Evolutionary conservation across 805 yeast genomes (phyloP), one percentile per base, ranked within the genome.

Genomic region (Blastobotrys terrestris): DNA sequence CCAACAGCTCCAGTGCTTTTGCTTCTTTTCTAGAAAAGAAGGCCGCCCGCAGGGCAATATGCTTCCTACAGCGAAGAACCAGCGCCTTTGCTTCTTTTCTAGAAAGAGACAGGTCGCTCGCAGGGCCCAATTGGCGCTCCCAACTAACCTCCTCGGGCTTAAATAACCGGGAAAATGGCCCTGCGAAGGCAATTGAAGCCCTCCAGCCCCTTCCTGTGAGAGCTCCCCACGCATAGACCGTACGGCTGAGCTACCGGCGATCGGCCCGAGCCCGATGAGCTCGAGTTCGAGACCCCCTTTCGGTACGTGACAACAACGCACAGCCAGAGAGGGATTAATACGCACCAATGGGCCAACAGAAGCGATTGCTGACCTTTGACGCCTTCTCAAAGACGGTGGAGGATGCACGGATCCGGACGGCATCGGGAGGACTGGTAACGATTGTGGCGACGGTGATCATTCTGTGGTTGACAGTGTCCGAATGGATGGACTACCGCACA

Each of bases 331-430:
- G n/a, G n/a, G n/a, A n/a, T n/a, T n/a, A n/a, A n/a, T 13, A 39
- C n/a, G 19, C 5, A 20, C 15, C n/a, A n/a, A 45, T 7, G 31
- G 55, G 55, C 57, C 52, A 55, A 6, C 55, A 55, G 16, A 60
- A 48, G 13, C 60, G 63, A 55, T 68, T 83, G 58, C 65, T 87
- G 48, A 80, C 84, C 44, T 72, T 87, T 54, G 98, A 91, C 69
- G 95, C 92, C n/a, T 91, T 92, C 66, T 79, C 95, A 26, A 92
- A 91, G 70, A 87, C 97, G 3, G 91, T 88, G 39, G 98, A 92
- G 64, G 99, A 94, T 67, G 95, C 95, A 6, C 79, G 87, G 49
- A 80, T 94, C 55, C 82, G 86, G 57, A 94, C 99, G 2, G 77
- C 92, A 3, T 77, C 92, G 6, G 99, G 99, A 50, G 99, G 97